These are phyloP conservation scores for Castanea mollissima DNA, from an alignment of 306 rosid species.

Conservation along the genomic window DNA sequence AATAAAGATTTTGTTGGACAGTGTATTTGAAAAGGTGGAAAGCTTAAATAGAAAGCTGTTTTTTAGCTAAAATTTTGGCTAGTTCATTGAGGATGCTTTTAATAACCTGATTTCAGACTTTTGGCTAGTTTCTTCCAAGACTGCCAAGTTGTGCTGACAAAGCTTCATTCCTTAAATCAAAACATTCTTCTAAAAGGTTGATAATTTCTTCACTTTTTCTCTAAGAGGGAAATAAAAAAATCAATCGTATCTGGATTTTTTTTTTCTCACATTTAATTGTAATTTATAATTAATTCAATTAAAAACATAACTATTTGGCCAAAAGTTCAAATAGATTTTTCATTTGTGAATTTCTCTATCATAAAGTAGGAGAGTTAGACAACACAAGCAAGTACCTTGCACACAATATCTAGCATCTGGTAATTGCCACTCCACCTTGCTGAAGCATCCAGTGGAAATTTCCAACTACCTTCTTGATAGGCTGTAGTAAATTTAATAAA, in stretches of 20 bases:
- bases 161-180: neutral
- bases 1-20: no score
- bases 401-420: conserved; percentile 89
- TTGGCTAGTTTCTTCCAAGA: neutral
- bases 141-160: neutral
- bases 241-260: neutral
- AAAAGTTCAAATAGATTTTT: neutral
- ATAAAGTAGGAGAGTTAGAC: conserved; percentile 12
- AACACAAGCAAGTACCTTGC: conserved; percentile 58
- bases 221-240: neutral
- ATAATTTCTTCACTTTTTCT: neutral
- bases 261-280: neutral
- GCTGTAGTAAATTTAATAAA: conserved; percentile 65
- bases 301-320: neutral
- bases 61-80: no score
- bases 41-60: no score
- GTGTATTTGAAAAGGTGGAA: no score
- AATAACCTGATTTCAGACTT: neutral
- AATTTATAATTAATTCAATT: neutral
- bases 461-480: conserved; percentile 91
- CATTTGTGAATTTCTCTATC: neutral
- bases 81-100: no score
- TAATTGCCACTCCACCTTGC: conserved; percentile 90
- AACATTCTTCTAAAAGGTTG: neutral
- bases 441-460: conserved; percentile 86